phyloP scores from a whole-genome alignment of 495 filamentous ascomycete genomes.

The Aspergillus indologenus region DNA sequence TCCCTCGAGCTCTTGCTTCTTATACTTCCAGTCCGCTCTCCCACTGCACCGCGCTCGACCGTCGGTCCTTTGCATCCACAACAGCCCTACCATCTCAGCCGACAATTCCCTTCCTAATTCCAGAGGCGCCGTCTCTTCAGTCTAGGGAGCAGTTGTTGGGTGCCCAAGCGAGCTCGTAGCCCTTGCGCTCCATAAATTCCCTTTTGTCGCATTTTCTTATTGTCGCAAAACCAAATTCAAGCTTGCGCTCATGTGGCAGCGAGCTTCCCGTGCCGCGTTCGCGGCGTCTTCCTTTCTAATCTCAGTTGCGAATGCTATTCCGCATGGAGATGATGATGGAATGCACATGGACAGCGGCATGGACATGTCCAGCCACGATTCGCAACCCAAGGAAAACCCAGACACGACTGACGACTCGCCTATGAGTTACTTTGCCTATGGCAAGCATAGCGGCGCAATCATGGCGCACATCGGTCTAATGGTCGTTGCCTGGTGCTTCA shows the following conservation, averaged over 20 bases:
- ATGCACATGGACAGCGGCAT: constrained; percentile 40
- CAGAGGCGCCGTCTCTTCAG: background rate
- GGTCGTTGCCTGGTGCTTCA: constrained; percentile 75
- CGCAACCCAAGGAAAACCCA: constrained; percentile 31
- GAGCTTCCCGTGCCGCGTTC: constrained; percentile 28
- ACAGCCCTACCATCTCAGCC: constrained; percentile 13
- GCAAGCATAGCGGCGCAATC: constrained; percentile 64
- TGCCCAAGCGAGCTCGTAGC: constrained; percentile 4
- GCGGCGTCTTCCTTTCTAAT: constrained; percentile 32
- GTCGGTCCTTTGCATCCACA: constrained; percentile 7
- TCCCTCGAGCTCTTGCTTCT: constrained; percentile 10
- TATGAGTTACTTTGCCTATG: constrained; percentile 73
- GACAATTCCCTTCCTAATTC: background rate
- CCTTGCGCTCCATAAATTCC: background rate
- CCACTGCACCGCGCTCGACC: constrained; percentile 11
- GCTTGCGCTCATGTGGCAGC: constrained; percentile 25
- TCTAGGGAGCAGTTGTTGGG: constrained; percentile 1
- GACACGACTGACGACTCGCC: constrained; percentile 25
- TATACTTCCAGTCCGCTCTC: constrained; percentile 3
- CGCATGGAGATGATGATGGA: constrained; percentile 37
- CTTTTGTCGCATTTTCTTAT: background rate
- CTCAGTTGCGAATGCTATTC: constrained; percentile 32
- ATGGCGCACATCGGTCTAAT: constrained; percentile 77
- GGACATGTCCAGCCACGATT: constrained; percentile 32
- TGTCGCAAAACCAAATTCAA: constrained; percentile 6